A percentile compares a stretch with the other conserved stretches of the same genome.
Evolutionary conservation across 305 asterid genomes (phyloP).

Genomic region (Solanum aculeatissimum): DNA sequence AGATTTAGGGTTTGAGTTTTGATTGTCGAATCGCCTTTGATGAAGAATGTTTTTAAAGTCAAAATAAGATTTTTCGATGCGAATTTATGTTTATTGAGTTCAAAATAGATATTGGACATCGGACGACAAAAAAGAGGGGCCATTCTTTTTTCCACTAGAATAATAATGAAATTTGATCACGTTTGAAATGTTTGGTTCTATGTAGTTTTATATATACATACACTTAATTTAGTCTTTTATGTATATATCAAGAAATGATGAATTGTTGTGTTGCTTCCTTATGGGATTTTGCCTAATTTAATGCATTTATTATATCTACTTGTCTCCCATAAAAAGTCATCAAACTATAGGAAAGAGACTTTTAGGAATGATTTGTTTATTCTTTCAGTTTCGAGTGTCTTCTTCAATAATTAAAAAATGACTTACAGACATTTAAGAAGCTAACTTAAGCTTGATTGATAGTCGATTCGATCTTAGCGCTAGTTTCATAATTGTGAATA

Average conservation of each 20-base stretch:
- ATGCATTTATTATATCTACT: not conserved
- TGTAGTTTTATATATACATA: not conserved
- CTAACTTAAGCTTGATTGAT: not conserved
- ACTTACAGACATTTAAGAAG: not conserved
- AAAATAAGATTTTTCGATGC: too few relatives aligned
- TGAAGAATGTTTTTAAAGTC: too few relatives aligned
- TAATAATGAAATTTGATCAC: not conserved
- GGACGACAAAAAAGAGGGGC: not conserved
- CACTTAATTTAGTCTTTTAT: not conserved
- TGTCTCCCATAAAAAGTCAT: not conserved
- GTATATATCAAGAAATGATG: not conserved
- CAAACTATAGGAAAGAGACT: not conserved
- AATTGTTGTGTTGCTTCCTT: not conserved
- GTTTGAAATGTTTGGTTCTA: not conserved
- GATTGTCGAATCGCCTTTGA: not conserved
- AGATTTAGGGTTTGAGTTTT: too few relatives aligned
- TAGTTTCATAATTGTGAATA: too few relatives aligned
- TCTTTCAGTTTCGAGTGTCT: not conserved
- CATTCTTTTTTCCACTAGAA: not conserved
- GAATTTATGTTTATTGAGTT: too few relatives aligned
- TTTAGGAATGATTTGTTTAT: not conserved
- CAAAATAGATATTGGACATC: not conserved
- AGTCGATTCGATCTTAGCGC: not conserved
- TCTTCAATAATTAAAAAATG: not conserved
- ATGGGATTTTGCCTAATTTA: not conserved